These are phyloP conservation scores for Kuraishia capsulata DNA, from an alignment of 805 yeast genomes.

Conservation along the genomic window DNA sequence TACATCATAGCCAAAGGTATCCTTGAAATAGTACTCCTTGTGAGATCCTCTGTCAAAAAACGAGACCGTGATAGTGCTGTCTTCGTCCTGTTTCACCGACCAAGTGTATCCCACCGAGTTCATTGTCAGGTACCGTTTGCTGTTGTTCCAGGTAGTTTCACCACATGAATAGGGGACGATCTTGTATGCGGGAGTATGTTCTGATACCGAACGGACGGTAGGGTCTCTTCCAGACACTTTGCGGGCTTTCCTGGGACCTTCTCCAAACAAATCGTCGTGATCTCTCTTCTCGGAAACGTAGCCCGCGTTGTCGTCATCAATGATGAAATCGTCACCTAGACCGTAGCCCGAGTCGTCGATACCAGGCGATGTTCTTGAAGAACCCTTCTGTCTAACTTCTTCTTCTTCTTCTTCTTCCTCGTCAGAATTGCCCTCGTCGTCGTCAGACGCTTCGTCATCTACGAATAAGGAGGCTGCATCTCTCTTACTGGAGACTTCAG, in stretches of 20 bases:
- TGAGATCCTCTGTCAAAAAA: conserved; percentile 74
- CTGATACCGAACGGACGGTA: not conserved
- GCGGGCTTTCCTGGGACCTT: not conserved
- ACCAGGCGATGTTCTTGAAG: conserved; percentile 1
- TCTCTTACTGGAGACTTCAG: not conserved
- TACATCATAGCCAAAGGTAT: conserved; percentile 58
- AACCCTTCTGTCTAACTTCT: not conserved
- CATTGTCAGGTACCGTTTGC: conserved; percentile 73
- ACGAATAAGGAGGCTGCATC: conserved; percentile 5
- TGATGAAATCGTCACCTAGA: conserved; percentile 36
- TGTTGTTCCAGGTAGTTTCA: conserved; percentile 68
- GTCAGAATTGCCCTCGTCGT: conserved; percentile 4
- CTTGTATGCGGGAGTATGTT: conserved; percentile 15
- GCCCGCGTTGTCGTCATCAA: conserved; percentile 57
- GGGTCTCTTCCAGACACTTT: not conserved
- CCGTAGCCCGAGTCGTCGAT: conserved; percentile 11
- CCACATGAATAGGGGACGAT: conserved; percentile 76
- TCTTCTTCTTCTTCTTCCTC: conserved; percentile 8
- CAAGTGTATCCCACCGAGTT: conserved; percentile 76
- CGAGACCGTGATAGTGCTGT: conserved; percentile 72
- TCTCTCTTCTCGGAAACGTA: conserved; percentile 16
- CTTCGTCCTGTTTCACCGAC: conserved; percentile 53
- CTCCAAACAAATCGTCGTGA: conserved; percentile 3
- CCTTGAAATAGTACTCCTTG: conserved; percentile 81
- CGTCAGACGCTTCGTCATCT: conserved; percentile 10